Conservation (phyloP, 768 basidiomycete species). For the Scleroderma citrinum region DNA sequence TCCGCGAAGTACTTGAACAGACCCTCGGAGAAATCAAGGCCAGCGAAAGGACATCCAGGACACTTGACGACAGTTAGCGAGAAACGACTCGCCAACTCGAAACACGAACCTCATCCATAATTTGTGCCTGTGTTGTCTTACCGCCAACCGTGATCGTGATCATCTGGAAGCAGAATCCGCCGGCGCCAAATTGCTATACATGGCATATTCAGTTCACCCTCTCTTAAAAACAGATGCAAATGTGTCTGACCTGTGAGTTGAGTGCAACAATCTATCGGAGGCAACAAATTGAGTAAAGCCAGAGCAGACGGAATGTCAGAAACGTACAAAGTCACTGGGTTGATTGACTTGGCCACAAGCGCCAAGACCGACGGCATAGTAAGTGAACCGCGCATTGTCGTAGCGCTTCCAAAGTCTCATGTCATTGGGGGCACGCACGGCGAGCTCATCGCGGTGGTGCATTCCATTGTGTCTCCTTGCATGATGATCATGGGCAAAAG, state of each 20-base stretch:
- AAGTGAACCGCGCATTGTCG: slow-evolving; percentile 28
- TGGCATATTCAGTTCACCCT: background rate
- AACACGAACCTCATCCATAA: slow-evolving; percentile 51
- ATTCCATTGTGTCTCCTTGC: slow-evolving; percentile 18
- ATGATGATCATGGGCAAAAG: slow-evolving; percentile 17
- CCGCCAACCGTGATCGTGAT: slow-evolving; percentile 61
- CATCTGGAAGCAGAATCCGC: slow-evolving; percentile 50
- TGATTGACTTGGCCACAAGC: slow-evolving; percentile 33
- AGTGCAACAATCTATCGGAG: slow-evolving; percentile 47
- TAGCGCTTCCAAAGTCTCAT: slow-evolving; percentile 17
- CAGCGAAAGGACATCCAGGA: slow-evolving; percentile 57
- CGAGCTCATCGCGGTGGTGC: slow-evolving; percentile 14
- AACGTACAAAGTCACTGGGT: slow-evolving; percentile 31
- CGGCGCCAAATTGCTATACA: slow-evolving; percentile 48
- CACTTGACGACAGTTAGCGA: slow-evolving; percentile 37
- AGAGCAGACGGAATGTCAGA: background rate
- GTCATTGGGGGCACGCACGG: slow-evolving; percentile 21
- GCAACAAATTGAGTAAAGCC: slow-evolving; percentile 3
- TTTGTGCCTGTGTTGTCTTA: slow-evolving; percentile 48
- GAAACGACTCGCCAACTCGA: background rate
- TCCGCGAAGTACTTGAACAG: slow-evolving; percentile 59
- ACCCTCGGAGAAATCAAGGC: slow-evolving; percentile 62
- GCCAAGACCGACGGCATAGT: slow-evolving; percentile 38
- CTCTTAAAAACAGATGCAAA: background rate
- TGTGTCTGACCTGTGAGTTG: slow-evolving; percentile 20